phyloP scores from a whole-genome alignment of 805 yeast species.

The Wickerhamiella parazyma region DNA sequence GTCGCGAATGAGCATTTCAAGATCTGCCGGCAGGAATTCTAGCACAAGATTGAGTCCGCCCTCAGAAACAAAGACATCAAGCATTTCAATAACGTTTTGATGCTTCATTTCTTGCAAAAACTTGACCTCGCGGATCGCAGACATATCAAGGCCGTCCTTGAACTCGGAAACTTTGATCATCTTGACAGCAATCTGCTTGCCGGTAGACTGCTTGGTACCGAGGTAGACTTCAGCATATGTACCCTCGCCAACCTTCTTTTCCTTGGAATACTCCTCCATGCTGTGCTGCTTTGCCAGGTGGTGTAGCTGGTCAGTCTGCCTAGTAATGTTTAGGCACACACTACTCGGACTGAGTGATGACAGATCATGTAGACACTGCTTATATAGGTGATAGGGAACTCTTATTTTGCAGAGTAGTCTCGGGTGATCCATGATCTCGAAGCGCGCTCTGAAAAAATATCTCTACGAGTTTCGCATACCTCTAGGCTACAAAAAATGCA shows the following conservation, averaged over 20 bases:
- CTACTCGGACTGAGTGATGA: no score
- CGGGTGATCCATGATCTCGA: slow-evolving; percentile 4
- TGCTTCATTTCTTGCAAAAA: slow-evolving; percentile 77
- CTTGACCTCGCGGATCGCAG: slow-evolving; percentile 87
- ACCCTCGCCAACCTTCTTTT: slow-evolving; percentile 94
- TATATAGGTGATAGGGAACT: no score
- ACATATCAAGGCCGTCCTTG: slow-evolving; percentile 95
- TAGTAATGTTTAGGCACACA: no score
- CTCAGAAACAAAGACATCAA: slow-evolving; percentile 69
- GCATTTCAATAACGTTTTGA: slow-evolving; percentile 70
- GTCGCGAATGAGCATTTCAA: slow-evolving; percentile 81
- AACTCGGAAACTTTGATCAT: slow-evolving; percentile 90
- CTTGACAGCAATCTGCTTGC: slow-evolving; percentile 70
- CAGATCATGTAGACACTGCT: no score
- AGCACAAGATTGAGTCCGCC: slow-evolving; percentile 68
- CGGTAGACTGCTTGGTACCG: slow-evolving; percentile 49
- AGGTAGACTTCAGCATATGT: slow-evolving; percentile 88
- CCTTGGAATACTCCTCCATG: slow-evolving; percentile 26
- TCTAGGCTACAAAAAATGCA: slow-evolving; percentile 15
- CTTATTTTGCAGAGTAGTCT: no score
- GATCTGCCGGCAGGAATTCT: slow-evolving; percentile 83
- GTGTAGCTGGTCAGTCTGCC: no score
- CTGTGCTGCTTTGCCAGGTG: not conserved
- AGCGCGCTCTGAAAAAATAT: slow-evolving; percentile 16
- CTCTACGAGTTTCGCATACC: slow-evolving; percentile 20